phyloP scores from a whole-genome alignment of 176 grass and related monocot genomes.

The Melocanna baccifera region DNA sequence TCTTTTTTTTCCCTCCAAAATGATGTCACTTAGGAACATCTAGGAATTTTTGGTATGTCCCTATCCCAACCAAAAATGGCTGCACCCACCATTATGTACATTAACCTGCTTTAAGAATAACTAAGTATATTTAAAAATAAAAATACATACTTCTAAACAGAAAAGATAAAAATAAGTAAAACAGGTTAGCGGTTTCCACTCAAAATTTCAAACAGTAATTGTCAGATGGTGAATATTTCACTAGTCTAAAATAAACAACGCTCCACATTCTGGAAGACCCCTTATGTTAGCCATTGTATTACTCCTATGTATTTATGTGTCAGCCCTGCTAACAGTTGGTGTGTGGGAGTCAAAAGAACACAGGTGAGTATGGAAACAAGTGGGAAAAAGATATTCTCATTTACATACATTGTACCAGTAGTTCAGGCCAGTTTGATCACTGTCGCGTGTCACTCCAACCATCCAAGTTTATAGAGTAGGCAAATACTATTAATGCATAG shows the following conservation, averaged over 20 bases:
- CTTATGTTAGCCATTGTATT: background rate
- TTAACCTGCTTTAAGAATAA: background rate
- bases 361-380: background rate
- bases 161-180: background rate
- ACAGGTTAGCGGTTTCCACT: background rate
- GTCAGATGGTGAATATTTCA: slow-evolving; percentile 19
- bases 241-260: background rate
- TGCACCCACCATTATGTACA: background rate
- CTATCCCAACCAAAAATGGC: background rate
- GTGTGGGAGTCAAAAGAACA: background rate
- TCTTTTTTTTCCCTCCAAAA: background rate
- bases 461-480: background rate
- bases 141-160: background rate
- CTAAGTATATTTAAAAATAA: background rate
- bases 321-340: background rate
- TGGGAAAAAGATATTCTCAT: background rate
- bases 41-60: background rate
- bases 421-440: background rate
- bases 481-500: slow-evolving; percentile 12
- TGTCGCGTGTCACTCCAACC: background rate
- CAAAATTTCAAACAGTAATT: background rate
- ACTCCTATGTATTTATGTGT: background rate
- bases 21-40: background rate
- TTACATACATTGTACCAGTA: background rate
- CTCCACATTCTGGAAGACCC: background rate